Evolutionary conservation across 176 grass and related monocot genomes (phyloP), one percentile per base, ranked within the genome.

Genomic region (Aegilops bicornis): DNA sequence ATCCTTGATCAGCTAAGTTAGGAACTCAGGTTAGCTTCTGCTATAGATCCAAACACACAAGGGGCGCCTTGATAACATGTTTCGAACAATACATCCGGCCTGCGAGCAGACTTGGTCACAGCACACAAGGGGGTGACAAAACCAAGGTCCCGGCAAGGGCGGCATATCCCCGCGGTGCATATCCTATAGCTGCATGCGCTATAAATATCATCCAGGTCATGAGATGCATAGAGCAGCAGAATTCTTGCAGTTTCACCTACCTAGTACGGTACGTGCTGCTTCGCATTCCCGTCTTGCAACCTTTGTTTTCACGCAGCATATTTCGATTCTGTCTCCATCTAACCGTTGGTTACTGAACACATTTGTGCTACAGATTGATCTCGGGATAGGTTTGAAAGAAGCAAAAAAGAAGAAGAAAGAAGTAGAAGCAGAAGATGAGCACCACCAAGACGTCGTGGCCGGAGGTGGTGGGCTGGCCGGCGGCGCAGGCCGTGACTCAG

Each of bases 361-460:
- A 50, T 50, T 50, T 50, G 47, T 50, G 47, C 4, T 50, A 1
- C 47, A 50, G 47, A 50, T 50, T 50, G 47, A 50, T 50, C 47
- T 50, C 6, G 47, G 47, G 3, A 16, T 50, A 50, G 47, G 47
- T 50, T 15, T 8, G 14, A 47, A 45, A 14, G 23, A 14, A 73
- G 36, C 70, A 47, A 22, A 23, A 47, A 22, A 59, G 56, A 59
- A 59, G 56, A 1, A 58, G 36, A 47, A 22, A 59, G 54, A 59
- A 59, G 54, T 0, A 58, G 36, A 20, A 20, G 17, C 10, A 22
- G 54, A 78, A 39, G 11, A 79, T 79, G 77, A 79, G 78, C 78
- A 43, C 5, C 58, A 14, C 32, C 2, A 80, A 80, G 78, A 19
- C 78, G 23, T 80, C 78, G 2, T 80, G 78, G 78, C 61, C 78